Percentiles rank a stretch among this genome's conserved stretches.
Evolutionary conservation across 2,329 filamentous ascomycete species (phyloP).

Genomic region (Trichoderma gracile): DNA sequence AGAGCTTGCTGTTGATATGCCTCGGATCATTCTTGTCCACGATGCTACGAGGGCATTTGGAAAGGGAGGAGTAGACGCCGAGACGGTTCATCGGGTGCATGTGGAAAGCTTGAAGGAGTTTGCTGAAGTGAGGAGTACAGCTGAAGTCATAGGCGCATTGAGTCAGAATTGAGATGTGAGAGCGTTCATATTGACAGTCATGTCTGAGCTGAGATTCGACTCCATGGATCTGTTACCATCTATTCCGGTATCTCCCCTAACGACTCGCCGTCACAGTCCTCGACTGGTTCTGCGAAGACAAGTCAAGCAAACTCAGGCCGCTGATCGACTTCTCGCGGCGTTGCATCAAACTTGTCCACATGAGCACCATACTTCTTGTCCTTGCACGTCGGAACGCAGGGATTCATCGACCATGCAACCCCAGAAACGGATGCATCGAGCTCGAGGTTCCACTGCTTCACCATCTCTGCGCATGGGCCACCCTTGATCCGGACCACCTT

Average conservation of each 20-base stretch:
- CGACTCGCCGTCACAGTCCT: background rate
- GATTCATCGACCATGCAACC: constrained; percentile 6
- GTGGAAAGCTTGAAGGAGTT: constrained; percentile 25
- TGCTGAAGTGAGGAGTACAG: constrained; percentile 24
- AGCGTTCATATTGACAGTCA: background rate
- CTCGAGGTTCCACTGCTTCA: constrained; percentile 5
- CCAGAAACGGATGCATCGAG: constrained; percentile 19
- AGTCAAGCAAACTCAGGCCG: background rate
- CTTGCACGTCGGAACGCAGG: constrained; percentile 11
- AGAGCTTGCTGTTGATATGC: constrained; percentile 26
- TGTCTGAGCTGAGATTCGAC: background rate
- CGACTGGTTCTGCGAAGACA: background rate
- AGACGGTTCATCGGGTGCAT: constrained; percentile 26
- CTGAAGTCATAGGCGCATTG: background rate
- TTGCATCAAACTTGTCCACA: background rate
- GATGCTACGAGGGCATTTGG: constrained; percentile 27
- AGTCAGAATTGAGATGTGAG: background rate
- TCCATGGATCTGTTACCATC: background rate
- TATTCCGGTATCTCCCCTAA: background rate
- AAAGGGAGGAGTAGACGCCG: constrained; percentile 25
- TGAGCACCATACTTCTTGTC: background rate
- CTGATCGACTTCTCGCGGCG: constrained; percentile 5
- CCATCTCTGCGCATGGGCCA: background rate
- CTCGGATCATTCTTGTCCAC: constrained; percentile 26
- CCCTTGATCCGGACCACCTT: constrained; percentile 15